Percentiles rank a stretch among this genome's conserved stretches.
Conservation (phyloP, 1,284 basidiomycete species). For the Lentinus polychrous region DNA sequence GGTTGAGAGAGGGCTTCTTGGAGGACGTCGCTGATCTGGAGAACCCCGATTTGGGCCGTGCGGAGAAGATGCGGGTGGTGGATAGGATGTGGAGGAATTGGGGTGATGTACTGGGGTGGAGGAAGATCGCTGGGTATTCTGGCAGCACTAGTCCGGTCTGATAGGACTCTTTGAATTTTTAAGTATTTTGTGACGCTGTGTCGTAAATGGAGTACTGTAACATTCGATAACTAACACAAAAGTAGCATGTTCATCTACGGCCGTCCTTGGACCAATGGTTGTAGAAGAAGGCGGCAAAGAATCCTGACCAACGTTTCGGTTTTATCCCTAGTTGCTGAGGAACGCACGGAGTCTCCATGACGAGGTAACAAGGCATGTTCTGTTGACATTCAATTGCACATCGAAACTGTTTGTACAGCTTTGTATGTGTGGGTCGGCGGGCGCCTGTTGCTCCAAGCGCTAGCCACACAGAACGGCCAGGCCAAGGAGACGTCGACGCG, state of each 20-base stretch:
- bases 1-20: constrained; percentile 71
- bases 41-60: constrained; percentile 56
- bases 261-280: not conserved
- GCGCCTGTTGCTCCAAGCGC: too few relatives aligned
- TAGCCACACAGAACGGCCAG: too few relatives aligned
- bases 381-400: too few relatives aligned
- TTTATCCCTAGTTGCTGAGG: too few relatives aligned
- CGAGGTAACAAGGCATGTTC: too few relatives aligned
- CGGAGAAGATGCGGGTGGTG: constrained; percentile 72
- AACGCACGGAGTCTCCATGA: too few relatives aligned
- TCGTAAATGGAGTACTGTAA: not conserved
- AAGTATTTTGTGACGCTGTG: not conserved
- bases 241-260: not conserved
- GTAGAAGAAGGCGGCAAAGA: not conserved
- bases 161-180: not conserved
- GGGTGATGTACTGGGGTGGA: constrained; percentile 60
- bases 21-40: constrained; percentile 85
- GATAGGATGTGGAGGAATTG: constrained; percentile 91
- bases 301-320: too few relatives aligned
- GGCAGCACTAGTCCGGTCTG: not conserved
- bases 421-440: too few relatives aligned
- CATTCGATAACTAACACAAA: not conserved
- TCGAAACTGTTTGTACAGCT: too few relatives aligned
- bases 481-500: too few relatives aligned
- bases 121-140: constrained; percentile 3